These are phyloP conservation scores for Colletotrichum sp. DNA, from an alignment of 2,329 filamentous ascomycete genomes.

Conservation along the genomic window DNA sequence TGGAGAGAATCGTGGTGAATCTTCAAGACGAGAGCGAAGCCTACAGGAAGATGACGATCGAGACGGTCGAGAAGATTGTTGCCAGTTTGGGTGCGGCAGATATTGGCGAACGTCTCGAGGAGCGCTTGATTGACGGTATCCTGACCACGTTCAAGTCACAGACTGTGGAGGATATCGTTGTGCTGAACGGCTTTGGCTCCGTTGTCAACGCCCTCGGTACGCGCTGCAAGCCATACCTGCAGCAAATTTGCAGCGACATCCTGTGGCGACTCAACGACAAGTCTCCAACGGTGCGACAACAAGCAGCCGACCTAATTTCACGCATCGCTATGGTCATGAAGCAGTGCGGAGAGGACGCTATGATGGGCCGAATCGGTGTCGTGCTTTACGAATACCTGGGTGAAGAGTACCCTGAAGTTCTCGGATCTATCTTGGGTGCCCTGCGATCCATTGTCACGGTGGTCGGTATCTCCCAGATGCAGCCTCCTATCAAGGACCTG, in stretches of 20 bases:
- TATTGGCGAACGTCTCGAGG: constrained; percentile 89
- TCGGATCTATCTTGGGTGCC: constrained; percentile 94
- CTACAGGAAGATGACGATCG: constrained; percentile 98
- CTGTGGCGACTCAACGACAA: constrained; percentile 98
- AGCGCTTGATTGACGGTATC: constrained; percentile 93
- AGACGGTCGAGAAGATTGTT: constrained; percentile 96
- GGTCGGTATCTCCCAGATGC: constrained; percentile 97
- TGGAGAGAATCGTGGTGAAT: constrained; percentile 91
- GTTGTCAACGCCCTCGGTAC: constrained; percentile 95
- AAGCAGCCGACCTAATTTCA: constrained; percentile 94
- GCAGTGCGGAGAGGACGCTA: constrained; percentile 93
- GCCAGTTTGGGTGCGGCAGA: constrained; percentile 92
- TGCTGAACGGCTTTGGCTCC: constrained; percentile 97
- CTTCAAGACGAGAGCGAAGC: constrained; percentile 98
- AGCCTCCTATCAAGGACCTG: constrained; percentile 95
- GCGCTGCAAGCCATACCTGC: constrained; percentile 93
- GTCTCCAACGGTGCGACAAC: constrained; percentile 93
- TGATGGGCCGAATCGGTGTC: constrained; percentile 94
- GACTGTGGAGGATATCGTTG: constrained; percentile 92
- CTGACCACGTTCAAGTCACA: constrained; percentile 98
- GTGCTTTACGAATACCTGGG: constrained; percentile 98
- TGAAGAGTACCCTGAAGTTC: constrained; percentile 97
- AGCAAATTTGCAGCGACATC: constrained; percentile 96
- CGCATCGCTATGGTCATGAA: constrained; percentile 99
- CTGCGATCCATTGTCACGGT: constrained; percentile 96